Percentiles rank a stretch among this genome's conserved stretches.
Conservation (phyloP, 164 flowering plant genomes). For the Pachysandra terminalis region DNA sequence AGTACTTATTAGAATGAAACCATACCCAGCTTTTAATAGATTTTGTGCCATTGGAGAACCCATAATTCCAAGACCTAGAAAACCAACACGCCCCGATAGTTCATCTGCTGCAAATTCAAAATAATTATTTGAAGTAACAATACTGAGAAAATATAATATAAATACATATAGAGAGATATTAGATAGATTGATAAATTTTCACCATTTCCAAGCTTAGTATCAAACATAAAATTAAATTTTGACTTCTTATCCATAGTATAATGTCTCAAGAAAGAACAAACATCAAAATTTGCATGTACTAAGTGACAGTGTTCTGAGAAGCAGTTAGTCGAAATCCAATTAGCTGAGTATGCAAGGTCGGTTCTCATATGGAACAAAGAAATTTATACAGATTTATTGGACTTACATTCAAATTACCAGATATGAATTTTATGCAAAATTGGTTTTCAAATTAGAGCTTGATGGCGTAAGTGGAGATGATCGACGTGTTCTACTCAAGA, state of each 20-base stretch:
- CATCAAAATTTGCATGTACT: neutral
- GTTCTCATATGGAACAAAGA: neutral
- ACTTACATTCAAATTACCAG: no score
- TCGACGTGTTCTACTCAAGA: no score
- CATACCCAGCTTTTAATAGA: slow-evolving; percentile 87
- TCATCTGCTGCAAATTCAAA: slow-evolving; percentile 30
- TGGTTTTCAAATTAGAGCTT: no score
- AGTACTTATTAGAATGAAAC: slow-evolving; percentile 1
- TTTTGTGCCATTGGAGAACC: slow-evolving; percentile 95
- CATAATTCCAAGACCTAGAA: slow-evolving; percentile 93
- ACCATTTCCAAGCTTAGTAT: neutral
- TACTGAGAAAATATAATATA: neutral
- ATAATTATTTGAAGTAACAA: slow-evolving; percentile 6
- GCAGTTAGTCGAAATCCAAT: neutral
- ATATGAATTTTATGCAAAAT: no score
- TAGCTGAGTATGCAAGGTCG: neutral
- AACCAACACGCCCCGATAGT: slow-evolving; percentile 50
- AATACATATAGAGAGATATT: neutral
- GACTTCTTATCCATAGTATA: neutral
- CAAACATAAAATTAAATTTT: no score
- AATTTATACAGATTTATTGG: neutral
- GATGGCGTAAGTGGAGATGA: no score
- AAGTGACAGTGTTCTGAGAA: neutral
- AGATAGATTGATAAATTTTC: neutral
- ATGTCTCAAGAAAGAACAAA: neutral